phyloP scores from a whole-genome alignment of 371 early-diverging fungal genomes.

The Rhizopus sp. region DNA sequence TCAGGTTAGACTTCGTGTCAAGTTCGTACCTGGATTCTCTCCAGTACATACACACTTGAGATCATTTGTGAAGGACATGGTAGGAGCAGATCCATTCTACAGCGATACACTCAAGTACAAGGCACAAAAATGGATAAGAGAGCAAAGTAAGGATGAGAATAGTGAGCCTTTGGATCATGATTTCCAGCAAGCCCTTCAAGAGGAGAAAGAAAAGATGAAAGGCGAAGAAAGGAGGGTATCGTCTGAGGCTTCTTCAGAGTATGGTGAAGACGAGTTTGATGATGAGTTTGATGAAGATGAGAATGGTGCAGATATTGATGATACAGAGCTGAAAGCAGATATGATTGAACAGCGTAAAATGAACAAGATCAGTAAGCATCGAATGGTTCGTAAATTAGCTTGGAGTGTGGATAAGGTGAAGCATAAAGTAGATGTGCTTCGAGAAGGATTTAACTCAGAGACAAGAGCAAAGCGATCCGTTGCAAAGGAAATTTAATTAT shows the following conservation, averaged over 20 bases:
- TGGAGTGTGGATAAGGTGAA: slow-evolving; percentile 40
- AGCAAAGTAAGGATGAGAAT: slow-evolving; percentile 14
- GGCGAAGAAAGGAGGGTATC: slow-evolving; percentile 1
- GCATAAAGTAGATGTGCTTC: slow-evolving; percentile 30
- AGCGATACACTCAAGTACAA: slow-evolving; percentile 27
- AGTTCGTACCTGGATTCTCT: slow-evolving; percentile 43
- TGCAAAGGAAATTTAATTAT: slow-evolving; percentile 32
- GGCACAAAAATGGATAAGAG: slow-evolving; percentile 38
- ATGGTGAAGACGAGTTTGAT: slow-evolving; percentile 26
- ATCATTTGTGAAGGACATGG: slow-evolving; percentile 35
- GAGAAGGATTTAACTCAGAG: slow-evolving; percentile 46
- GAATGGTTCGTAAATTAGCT: slow-evolving; percentile 34
- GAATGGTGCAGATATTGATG: slow-evolving; percentile 13
- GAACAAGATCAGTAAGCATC: slow-evolving; percentile 29
- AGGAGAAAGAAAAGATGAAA: slow-evolving; percentile 9
- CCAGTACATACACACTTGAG: slow-evolving; percentile 40
- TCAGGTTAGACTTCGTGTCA: slow-evolving; percentile 25
- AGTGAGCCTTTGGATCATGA: slow-evolving; percentile 12
- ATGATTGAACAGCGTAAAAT: slow-evolving; percentile 24
- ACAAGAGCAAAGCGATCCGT: slow-evolving; percentile 31
- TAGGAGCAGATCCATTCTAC: slow-evolving; percentile 44
- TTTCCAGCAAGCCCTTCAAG: slow-evolving; percentile 16
- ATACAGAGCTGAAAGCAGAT: slow-evolving; percentile 20
- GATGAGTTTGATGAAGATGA: slow-evolving; percentile 16
- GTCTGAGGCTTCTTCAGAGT: slow-evolving; percentile 28